phyloP scores from a whole-genome alignment of 176 grass and related monocot genomes.

The Avena eriantha region DNA sequence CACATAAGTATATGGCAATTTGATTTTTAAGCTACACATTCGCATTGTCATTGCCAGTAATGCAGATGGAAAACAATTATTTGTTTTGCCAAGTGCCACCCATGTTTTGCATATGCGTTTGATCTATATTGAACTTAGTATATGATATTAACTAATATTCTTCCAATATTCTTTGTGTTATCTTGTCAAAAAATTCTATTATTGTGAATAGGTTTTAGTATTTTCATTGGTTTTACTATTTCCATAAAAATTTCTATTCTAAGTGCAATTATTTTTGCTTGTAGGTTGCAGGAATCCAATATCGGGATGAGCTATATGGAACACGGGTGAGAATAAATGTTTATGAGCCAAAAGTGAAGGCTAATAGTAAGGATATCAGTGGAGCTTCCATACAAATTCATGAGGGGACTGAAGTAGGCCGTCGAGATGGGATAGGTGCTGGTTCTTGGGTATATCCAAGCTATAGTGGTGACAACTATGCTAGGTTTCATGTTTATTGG shows the following conservation, averaged over 20 bases:
- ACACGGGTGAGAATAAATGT: background rate
- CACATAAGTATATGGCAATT: background rate
- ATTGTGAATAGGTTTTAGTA: background rate
- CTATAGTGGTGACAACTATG: background rate
- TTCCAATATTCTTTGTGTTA: background rate
- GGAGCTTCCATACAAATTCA: background rate
- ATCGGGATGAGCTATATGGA: background rate
- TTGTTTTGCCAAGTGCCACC: background rate
- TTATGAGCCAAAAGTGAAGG: background rate
- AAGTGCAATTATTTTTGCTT: no score
- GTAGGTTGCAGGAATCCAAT: background rate
- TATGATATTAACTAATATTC: background rate
- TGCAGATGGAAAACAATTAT: no score
- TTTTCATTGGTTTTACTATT: no score
- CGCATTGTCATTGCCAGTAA: no score
- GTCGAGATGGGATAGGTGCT: background rate
- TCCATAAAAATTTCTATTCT: no score
- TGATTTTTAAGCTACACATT: no score
- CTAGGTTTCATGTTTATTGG: constrained; percentile 28
- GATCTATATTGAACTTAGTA: background rate
- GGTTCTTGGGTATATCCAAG: constrained; percentile 16
- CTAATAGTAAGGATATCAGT: background rate
- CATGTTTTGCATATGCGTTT: background rate
- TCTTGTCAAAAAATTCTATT: background rate
- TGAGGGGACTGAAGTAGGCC: background rate